A percentile compares a stretch with the other conserved stretches of the same genome.
Conservation (phyloP, 2,329 filamentous ascomycete genomes). For the Trichoderma atroviride region DNA sequence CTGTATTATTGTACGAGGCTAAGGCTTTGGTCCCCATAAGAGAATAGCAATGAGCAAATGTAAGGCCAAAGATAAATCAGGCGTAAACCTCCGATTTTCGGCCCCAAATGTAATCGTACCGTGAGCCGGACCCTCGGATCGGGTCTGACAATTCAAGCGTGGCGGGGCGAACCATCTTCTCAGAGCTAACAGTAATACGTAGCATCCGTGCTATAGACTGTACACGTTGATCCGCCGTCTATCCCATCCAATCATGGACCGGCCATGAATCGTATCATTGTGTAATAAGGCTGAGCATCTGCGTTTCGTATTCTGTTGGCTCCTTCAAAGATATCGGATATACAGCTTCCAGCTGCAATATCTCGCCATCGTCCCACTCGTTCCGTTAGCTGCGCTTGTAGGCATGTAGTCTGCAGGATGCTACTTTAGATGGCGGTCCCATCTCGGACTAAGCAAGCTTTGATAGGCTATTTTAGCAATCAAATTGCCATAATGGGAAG, state of each 20-base stretch:
- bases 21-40: fast-evolving
- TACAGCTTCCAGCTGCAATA: background rate
- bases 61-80: background rate
- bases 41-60: background rate
- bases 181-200: background rate
- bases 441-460: background rate
- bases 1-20: background rate
- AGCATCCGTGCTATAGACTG: background rate
- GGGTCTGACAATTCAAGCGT: constrained; percentile 5
- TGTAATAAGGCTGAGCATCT: background rate
- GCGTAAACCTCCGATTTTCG: constrained; percentile 6
- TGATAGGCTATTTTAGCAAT: background rate
- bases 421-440: background rate
- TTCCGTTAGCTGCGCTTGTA: background rate
- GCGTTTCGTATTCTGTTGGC: background rate
- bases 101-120: background rate
- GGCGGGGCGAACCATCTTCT: background rate
- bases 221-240: background rate
- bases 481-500: background rate
- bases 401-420: background rate
- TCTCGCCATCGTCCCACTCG: background rate
- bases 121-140: constrained; percentile 1
- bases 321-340: background rate
- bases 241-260: background rate
- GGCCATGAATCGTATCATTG: background rate